These are phyloP conservation scores for Solanum hybrid DNA, from an alignment of 305 asterid genomes.

Conservation along the genomic window DNA sequence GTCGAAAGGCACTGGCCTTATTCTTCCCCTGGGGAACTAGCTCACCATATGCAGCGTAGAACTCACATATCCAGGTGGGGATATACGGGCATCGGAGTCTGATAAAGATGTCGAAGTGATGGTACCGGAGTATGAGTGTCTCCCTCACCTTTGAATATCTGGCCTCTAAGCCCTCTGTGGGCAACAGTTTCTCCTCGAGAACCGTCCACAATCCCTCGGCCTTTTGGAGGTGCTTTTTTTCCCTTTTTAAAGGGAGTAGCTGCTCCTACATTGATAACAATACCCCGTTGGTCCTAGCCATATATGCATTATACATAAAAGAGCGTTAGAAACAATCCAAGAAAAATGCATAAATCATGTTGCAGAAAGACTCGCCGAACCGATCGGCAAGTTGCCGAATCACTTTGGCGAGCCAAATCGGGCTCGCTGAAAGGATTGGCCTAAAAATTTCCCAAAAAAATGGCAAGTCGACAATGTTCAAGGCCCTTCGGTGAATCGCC, in stretches of 20 bases:
- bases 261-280: not conserved
- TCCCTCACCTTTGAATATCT: not conserved
- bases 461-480: not conserved
- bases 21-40: not conserved
- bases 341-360: not conserved
- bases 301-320: not conserved
- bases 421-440: not conserved
- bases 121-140: not conserved
- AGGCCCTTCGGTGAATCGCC: not conserved
- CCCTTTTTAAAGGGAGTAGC: not conserved
- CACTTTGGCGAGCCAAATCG: too few species aligned
- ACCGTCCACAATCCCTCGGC: not conserved
- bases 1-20: not conserved
- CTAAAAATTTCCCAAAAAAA: not conserved
- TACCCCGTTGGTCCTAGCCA: not conserved
- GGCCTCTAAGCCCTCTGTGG: not conserved
- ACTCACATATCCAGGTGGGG: not conserved
- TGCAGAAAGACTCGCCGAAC: not conserved
- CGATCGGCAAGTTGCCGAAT: too few species aligned
- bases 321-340: not conserved
- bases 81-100: not conserved
- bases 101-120: not conserved
- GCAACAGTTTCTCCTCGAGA: not conserved
- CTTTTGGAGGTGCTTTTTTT: not conserved
- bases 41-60: not conserved